Percentiles rank a stretch among this genome's conserved stretches.
These are phyloP conservation scores for Incumbomyces delicatus DNA, from an alignment of 2,329 filamentous ascomycete species.

Conservation along the genomic window DNA sequence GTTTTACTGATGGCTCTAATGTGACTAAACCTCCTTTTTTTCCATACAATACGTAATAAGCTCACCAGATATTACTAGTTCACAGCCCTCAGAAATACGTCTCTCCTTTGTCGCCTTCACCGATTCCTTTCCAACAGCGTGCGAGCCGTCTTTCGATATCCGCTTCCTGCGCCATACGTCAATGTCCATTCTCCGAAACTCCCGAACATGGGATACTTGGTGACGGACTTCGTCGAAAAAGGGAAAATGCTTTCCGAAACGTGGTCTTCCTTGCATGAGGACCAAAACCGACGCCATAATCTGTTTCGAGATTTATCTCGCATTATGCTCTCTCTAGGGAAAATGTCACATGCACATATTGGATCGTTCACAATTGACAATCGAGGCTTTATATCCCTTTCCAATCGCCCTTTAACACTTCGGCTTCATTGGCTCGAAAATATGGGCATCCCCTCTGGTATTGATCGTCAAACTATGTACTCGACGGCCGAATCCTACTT, in stretches of 20 bases:
- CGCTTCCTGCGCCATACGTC: too few relatives aligned
- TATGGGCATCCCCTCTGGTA: conserved; percentile 19
- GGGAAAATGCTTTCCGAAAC: conserved; percentile 16
- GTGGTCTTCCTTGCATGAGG: background rate
- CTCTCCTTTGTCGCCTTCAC: too few relatives aligned
- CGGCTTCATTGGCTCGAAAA: conserved; percentile 22
- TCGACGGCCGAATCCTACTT: conserved; percentile 21
- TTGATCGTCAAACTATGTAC: conserved; percentile 21
- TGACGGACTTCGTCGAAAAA: conserved; percentile 15
- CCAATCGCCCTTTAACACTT: conserved; percentile 22
- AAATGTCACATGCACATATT: conserved; percentile 14
- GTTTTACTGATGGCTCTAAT: too few relatives aligned
- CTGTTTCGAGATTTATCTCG: conserved; percentile 20
- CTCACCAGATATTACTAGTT: too few relatives aligned
- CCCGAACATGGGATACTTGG: conserved; percentile 8
- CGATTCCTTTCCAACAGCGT: too few relatives aligned
- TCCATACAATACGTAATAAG: too few relatives aligned
- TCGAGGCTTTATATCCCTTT: conserved; percentile 18
- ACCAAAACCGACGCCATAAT: conserved; percentile 12
- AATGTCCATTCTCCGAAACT: too few relatives aligned
- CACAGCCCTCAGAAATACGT: too few relatives aligned
- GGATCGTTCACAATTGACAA: conserved; percentile 20
- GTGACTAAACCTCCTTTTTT: too few relatives aligned
- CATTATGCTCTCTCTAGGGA: conserved; percentile 20
- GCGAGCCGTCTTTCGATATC: too few relatives aligned